phyloP scores from a whole-genome alignment of 495 filamentous ascomycete species.

The Haplographium delicatum region DNA sequence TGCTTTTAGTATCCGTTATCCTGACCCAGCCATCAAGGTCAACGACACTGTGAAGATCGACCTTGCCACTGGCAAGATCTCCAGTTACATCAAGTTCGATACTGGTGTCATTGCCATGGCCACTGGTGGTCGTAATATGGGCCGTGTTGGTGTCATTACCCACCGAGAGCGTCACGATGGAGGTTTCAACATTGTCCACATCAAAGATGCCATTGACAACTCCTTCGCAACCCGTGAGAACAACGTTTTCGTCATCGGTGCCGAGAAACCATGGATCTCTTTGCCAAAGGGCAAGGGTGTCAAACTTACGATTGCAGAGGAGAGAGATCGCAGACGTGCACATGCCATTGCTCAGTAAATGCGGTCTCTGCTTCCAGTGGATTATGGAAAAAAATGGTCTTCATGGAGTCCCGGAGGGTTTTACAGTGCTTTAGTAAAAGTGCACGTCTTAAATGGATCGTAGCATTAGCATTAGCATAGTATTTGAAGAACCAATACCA shows the following conservation, averaged over 20 bases:
- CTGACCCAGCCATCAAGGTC: conserved; percentile 95
- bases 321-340: conserved; percentile 92
- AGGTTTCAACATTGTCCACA: conserved; percentile 99
- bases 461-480: conserved; percentile 14
- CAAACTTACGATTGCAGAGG: conserved; percentile 97
- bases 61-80: conserved; percentile 91
- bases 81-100: conserved; percentile 94
- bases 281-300: conserved; percentile 99
- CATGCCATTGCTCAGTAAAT: conserved; percentile 51
- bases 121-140: conserved; percentile 99
- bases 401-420: conserved; percentile 23
- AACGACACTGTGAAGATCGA: conserved; percentile 99
- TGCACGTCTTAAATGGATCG: conserved; percentile 8
- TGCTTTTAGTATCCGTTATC: conserved; percentile 87
- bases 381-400: conserved; percentile 3
- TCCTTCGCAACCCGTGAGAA: conserved; percentile 95
- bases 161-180: conserved; percentile 99
- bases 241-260: conserved; percentile 98
- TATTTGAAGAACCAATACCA: conserved; percentile 23
- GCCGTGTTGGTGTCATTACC: conserved; percentile 99
- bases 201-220: conserved; percentile 99
- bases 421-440: conserved; percentile 16
- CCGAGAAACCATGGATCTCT: conserved; percentile 97
- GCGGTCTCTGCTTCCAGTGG: conserved; percentile 17
- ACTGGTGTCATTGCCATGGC: conserved; percentile 96